Evolutionary conservation across 2,329 filamentous ascomycete species (phyloP), one percentile per base, ranked within the genome.

Genomic region (Dactylella cylindrospora): DNA sequence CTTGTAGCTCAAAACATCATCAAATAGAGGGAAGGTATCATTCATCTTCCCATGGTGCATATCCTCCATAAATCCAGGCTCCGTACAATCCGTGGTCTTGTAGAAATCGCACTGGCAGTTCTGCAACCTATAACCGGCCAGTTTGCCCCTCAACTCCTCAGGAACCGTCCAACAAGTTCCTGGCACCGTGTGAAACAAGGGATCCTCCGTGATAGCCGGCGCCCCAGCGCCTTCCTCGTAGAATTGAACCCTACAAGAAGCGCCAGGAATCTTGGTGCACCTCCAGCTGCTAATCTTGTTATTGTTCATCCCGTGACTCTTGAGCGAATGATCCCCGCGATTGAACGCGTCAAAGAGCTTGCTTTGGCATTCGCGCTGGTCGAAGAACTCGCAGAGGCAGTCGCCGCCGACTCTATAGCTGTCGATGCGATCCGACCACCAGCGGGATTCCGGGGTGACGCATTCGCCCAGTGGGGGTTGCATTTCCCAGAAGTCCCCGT

Each of bases 341-440:
- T 19, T 12, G 25, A 15, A n/a, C 5, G 45, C 45, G 13, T 26
- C 32, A 13, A 49, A 49, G 1, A 49, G 32, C 8, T 5, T 4
- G 23, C n/a, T 19, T 10, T 38, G 9, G 23, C 45, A 49, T 19
- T 31, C 22, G 6, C 10, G 3, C 6, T 26, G n/a, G 32, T 49
- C 22, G 45, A 17, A 49, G 22, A 49, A 49, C 22, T 25, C 3
- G 33, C 45, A 49, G 32, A 29, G 9, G 23, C 45, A 49, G 33
- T 49, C 45, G 32, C 45, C 45, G 13, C 45, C 45, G n/a, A 49
- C 45, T 39, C 26, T 39, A 17, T 28, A 49, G 22, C 32, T 39
- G n/a, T 19, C 8, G 20, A 49, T 49, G 2, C 10, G n/a, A 23
- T 49, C 22, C 5, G 9, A 3, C 41, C 41, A 46, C 20, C 15